Conservation (phyloP, 1,284 basidiomycete species). For the Ustilago lituana region DNA sequence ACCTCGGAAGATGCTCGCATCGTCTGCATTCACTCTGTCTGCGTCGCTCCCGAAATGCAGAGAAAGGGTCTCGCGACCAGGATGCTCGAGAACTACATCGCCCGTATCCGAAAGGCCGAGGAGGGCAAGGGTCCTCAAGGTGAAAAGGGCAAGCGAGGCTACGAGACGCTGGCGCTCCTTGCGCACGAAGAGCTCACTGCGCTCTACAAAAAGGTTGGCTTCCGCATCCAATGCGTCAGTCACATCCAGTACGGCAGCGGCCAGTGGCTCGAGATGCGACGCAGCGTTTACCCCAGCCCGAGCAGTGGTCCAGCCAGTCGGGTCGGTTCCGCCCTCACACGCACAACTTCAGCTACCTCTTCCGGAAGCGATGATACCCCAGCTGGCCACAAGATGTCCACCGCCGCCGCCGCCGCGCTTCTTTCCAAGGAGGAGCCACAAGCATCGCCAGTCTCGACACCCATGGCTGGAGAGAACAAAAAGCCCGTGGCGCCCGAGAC, state of each 20-base stretch:
- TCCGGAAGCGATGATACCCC: slow-evolving; percentile 23
- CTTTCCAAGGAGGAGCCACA: background rate
- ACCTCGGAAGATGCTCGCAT: slow-evolving; percentile 54
- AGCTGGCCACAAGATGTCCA: slow-evolving; percentile 17
- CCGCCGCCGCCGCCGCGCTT: background rate
- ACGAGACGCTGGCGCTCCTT: slow-evolving; percentile 60
- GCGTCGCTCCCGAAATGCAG: slow-evolving; percentile 53
- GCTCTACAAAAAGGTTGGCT: slow-evolving; percentile 59
- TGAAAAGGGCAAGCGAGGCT: slow-evolving; percentile 48
- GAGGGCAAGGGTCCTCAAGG: slow-evolving; percentile 44
- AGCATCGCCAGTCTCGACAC: slow-evolving; percentile 2
- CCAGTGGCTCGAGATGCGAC: slow-evolving; percentile 64
- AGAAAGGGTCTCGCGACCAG: slow-evolving; percentile 51
- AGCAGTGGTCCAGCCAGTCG: slow-evolving; percentile 18
- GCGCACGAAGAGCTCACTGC: slow-evolving; percentile 57
- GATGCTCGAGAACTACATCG: slow-evolving; percentile 56
- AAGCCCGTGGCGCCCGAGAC: background rate
- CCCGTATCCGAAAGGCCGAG: slow-evolving; percentile 45
- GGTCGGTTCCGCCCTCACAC: slow-evolving; percentile 22
- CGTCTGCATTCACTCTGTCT: slow-evolving; percentile 63
- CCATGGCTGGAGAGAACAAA: slow-evolving; percentile 2
- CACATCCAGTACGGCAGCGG: slow-evolving; percentile 56
- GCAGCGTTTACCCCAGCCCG: slow-evolving; percentile 47
- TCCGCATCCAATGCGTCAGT: slow-evolving; percentile 56
- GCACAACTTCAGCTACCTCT: slow-evolving; percentile 35